A percentile compares a stretch with the other conserved stretches of the same genome.
These are phyloP conservation scores for Calcarisporium arbuscula DNA, from an alignment of 2,329 filamentous ascomycete genomes.

Conservation along the genomic window DNA sequence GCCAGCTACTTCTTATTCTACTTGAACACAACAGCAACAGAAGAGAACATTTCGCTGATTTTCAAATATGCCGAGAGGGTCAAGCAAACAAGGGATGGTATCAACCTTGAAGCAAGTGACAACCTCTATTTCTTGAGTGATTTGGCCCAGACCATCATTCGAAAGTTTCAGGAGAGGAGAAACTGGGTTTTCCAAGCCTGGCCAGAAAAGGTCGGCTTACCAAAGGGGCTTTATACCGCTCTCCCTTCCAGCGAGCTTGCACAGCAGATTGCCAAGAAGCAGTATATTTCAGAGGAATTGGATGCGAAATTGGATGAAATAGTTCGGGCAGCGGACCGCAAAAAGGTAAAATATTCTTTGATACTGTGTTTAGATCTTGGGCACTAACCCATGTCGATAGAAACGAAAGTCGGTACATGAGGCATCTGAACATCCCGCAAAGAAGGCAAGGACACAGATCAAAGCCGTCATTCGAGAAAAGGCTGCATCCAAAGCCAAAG, in stretches of 20 bases:
- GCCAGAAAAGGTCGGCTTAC: slow-evolving; percentile 73
- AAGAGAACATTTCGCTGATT: slow-evolving; percentile 81
- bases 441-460: slow-evolving; percentile 29
- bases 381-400: slow-evolving; percentile 25
- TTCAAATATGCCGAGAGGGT: slow-evolving; percentile 89
- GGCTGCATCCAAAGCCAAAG: slow-evolving; percentile 27
- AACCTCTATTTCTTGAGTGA: slow-evolving; percentile 84
- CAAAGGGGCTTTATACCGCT: slow-evolving; percentile 68
- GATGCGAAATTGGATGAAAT: slow-evolving; percentile 70
- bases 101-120: slow-evolving; percentile 61
- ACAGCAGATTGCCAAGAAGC: slow-evolving; percentile 79
- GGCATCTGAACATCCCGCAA: slow-evolving; percentile 35
- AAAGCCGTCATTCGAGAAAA: slow-evolving; percentile 31
- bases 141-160: slow-evolving; percentile 73
- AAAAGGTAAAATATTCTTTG: slow-evolving; percentile 48
- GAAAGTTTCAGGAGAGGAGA: slow-evolving; percentile 79
- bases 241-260: slow-evolving; percentile 73
- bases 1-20: slow-evolving; percentile 88
- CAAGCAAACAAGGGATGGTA: slow-evolving; percentile 80
- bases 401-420: slow-evolving; percentile 53
- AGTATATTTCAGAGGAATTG: slow-evolving; percentile 71
- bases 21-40: slow-evolving; percentile 71
- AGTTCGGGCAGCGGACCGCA: slow-evolving; percentile 59
- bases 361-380: neutral
- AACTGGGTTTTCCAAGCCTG: slow-evolving; percentile 82